phyloP scores from a whole-genome alignment of 257 asterid species.

The Buddleja alternifolia region DNA sequence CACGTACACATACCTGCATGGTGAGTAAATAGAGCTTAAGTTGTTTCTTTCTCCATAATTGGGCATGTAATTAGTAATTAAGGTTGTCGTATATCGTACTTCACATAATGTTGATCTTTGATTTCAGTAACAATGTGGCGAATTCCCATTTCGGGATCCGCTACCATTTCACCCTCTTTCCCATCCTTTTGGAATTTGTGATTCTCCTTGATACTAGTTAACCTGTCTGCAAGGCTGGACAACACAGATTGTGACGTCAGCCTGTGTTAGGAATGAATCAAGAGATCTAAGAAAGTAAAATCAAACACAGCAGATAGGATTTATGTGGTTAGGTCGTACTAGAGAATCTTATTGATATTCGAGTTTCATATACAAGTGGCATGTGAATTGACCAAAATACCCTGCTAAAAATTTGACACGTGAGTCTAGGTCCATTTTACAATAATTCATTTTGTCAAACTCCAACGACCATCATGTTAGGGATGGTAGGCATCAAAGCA shows the following conservation, averaged over 20 bases:
- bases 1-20: slow-evolving; percentile 61
- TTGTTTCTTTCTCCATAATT: not conserved
- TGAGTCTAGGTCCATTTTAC: too few relatives aligned
- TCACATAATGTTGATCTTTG: slow-evolving; percentile 59
- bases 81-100: slow-evolving; percentile 40
- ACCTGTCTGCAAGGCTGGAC: slow-evolving; percentile 67
- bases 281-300: not conserved
- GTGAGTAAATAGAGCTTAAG: too few relatives aligned
- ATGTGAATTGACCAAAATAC: too few relatives aligned
- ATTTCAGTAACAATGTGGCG: slow-evolving; percentile 59
- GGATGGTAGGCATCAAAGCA: too few relatives aligned
- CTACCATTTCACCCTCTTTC: not conserved
- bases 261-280: too few relatives aligned
- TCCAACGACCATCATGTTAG: too few relatives aligned
- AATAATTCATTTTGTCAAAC: too few relatives aligned
- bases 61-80: not conserved
- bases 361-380: too few relatives aligned
- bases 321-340: not conserved
- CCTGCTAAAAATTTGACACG: too few relatives aligned
- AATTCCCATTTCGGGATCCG: slow-evolving; percentile 51
- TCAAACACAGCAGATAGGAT: slow-evolving; percentile 1
- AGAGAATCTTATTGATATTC: too few relatives aligned
- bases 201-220: slow-evolving; percentile 66
- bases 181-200: slow-evolving; percentile 62
- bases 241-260: too few relatives aligned